A percentile compares a stretch with the other conserved stretches of the same genome.
These are phyloP conservation scores for Xerocomellus chrysenteron DNA, from an alignment of 768 basidiomycete species.

Conservation along the genomic window DNA sequence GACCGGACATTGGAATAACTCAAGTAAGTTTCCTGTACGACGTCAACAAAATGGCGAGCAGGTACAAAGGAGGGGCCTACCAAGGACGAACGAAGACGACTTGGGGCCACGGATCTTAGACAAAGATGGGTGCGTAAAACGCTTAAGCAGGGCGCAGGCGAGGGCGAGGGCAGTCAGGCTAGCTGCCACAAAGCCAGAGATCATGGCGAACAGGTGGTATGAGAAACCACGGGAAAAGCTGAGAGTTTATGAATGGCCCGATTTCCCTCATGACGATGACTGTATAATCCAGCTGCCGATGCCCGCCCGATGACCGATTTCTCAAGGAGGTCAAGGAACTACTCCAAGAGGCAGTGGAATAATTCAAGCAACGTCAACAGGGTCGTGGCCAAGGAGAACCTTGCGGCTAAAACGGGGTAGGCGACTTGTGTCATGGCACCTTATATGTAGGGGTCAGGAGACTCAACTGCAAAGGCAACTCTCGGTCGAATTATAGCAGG, in stretches of 20 bases:
- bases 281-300: neutral
- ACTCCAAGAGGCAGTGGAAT: neutral
- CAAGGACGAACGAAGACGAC: slow-evolving; percentile 23
- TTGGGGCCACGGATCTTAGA: slow-evolving; percentile 21
- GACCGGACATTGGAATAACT: slow-evolving; percentile 28
- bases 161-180: slow-evolving; percentile 10
- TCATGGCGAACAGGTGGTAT: slow-evolving; percentile 10
- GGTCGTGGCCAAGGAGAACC: neutral
- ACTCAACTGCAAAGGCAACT: neutral
- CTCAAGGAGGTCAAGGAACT: neutral
- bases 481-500: neutral
- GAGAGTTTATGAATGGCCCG: slow-evolving; percentile 1
- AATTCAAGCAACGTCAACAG: neutral
- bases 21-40: slow-evolving; percentile 27
- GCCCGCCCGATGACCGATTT: neutral
- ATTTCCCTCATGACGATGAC: slow-evolving; percentile 4
- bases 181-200: neutral
- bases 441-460: slow-evolving; percentile 4
- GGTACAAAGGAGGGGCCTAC: neutral
- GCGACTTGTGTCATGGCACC: neutral
- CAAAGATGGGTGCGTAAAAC: slow-evolving; percentile 6
- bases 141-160: neutral
- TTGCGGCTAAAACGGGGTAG: neutral
- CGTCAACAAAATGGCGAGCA: slow-evolving; percentile 21
- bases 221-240: neutral